phyloP scores from a whole-genome alignment of 23 red algal genomes.

The Gracilaria caudata region DNA sequence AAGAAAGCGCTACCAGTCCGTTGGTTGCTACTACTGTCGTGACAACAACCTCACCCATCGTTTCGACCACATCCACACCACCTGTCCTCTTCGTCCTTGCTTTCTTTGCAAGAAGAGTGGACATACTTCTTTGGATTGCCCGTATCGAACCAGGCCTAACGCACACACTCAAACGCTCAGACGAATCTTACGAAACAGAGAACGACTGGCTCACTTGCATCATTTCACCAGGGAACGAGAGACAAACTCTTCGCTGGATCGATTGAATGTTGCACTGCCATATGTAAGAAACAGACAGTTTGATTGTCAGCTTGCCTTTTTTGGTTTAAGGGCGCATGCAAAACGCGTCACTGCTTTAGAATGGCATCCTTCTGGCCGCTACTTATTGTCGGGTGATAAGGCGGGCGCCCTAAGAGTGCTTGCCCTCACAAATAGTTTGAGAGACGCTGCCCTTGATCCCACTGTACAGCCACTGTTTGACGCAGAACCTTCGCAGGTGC shows the following conservation, averaged over 20 bases:
- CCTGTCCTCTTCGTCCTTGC: slow-evolving; percentile 75
- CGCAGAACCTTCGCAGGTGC: slow-evolving; percentile 12
- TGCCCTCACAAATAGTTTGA: background rate
- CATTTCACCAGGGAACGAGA: slow-evolving; percentile 46
- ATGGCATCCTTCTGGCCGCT: slow-evolving; percentile 35
- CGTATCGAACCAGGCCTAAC: slow-evolving; percentile 58
- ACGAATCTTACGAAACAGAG: background rate
- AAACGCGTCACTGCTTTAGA: slow-evolving; percentile 51
- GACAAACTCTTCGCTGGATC: background rate
- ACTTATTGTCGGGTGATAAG: slow-evolving; percentile 45
- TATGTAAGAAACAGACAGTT: slow-evolving; percentile 49
- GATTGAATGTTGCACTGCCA: background rate
- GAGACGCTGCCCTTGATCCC: background rate
- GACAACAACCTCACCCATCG: background rate
- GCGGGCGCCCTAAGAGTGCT: slow-evolving; percentile 15
- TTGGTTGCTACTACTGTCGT: slow-evolving; percentile 63
- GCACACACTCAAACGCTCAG: background rate
- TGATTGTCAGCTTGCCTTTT: slow-evolving; percentile 3
- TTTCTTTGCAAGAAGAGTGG: slow-evolving; percentile 72
- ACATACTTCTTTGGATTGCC: slow-evolving; percentile 61
- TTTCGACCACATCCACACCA: slow-evolving; percentile 51
- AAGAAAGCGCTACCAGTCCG: slow-evolving; percentile 39
- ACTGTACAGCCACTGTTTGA: background rate
- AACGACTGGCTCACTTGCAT: slow-evolving; percentile 11
- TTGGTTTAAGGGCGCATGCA: slow-evolving; percentile 12